Percentiles rank a stretch among this genome's conserved stretches.
Conservation (phyloP, 2,329 filamentous ascomycete genomes). For the Rasamsonia emersonii region DNA sequence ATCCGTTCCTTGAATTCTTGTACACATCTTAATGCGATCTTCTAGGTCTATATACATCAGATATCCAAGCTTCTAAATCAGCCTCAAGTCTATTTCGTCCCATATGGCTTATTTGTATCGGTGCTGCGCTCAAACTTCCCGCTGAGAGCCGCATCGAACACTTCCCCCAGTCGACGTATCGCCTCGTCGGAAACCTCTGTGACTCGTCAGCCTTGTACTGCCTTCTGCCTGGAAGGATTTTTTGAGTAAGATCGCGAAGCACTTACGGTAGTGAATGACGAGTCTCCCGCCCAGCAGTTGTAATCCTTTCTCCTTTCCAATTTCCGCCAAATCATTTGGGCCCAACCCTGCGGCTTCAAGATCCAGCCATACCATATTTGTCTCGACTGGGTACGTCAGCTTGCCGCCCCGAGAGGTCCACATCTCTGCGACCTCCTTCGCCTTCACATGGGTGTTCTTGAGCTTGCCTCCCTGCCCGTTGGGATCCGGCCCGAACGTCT, state of each 20-base stretch:
- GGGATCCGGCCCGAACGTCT: slow-evolving; percentile 59
- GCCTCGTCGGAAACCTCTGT: slow-evolving; percentile 58
- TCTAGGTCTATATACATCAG: no score
- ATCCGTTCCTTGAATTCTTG: no score
- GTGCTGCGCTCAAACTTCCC: slow-evolving; percentile 24
- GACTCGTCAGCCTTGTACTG: slow-evolving; percentile 14
- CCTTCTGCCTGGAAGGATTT: background rate
- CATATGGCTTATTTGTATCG: slow-evolving; percentile 25
- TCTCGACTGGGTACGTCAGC: slow-evolving; percentile 62
- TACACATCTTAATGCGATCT: no score
- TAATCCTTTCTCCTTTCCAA: slow-evolving; percentile 51
- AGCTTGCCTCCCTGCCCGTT: slow-evolving; percentile 55
- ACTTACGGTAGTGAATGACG: slow-evolving; percentile 58
- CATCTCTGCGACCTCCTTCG: slow-evolving; percentile 52
- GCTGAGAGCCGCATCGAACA: slow-evolving; percentile 41
- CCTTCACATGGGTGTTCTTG: slow-evolving; percentile 51
- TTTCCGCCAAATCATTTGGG: slow-evolving; percentile 44
- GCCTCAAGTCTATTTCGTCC: slow-evolving; percentile 23
- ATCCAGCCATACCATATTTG: slow-evolving; percentile 90
- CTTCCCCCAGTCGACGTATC: slow-evolving; percentile 46
- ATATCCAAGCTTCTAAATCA: no score
- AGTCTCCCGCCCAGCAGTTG: slow-evolving; percentile 50
- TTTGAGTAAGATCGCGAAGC: background rate
- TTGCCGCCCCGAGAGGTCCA: slow-evolving; percentile 65
- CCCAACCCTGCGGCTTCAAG: slow-evolving; percentile 52